These are phyloP conservation scores for Apiospora marii DNA, from an alignment of 2,329 filamentous ascomycete genomes.

Conservation along the genomic window DNA sequence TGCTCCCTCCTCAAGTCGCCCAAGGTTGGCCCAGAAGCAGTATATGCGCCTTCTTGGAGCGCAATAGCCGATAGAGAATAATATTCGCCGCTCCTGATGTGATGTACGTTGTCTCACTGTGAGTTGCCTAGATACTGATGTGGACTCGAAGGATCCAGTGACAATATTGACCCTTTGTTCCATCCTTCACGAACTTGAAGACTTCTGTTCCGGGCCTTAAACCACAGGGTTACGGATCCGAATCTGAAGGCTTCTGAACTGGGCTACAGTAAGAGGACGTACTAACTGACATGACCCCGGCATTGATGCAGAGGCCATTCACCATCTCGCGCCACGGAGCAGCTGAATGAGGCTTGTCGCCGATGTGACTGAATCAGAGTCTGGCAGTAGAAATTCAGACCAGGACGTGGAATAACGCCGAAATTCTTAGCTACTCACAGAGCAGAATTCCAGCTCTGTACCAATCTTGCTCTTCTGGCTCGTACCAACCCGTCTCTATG, in stretches of 20 bases:
- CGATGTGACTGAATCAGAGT: neutral
- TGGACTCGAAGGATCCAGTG: neutral
- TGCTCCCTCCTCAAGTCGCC: neutral
- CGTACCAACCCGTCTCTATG: neutral
- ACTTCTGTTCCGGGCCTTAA: neutral
- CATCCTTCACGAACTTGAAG: neutral
- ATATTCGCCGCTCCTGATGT: neutral
- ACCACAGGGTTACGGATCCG: neutral
- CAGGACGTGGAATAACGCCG: neutral
- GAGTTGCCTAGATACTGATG: neutral
- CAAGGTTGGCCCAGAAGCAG: constrained; percentile 1
- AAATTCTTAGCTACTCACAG: neutral
- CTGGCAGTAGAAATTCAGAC: neutral
- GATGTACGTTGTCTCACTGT: neutral
- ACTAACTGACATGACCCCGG: neutral
- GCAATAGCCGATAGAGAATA: neutral
- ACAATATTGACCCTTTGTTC: neutral
- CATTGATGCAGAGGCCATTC: neutral
- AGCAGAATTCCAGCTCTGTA: neutral
- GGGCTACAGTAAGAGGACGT: neutral
- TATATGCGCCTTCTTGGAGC: neutral
- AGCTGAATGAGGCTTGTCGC: neutral
- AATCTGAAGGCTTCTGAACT: neutral
- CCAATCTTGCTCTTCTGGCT: neutral
- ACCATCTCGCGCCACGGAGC: neutral